Base-by-base conservation (phyloP, 495 filamentous ascomycete species). In the Mycothermus thermophilus region DNA sequence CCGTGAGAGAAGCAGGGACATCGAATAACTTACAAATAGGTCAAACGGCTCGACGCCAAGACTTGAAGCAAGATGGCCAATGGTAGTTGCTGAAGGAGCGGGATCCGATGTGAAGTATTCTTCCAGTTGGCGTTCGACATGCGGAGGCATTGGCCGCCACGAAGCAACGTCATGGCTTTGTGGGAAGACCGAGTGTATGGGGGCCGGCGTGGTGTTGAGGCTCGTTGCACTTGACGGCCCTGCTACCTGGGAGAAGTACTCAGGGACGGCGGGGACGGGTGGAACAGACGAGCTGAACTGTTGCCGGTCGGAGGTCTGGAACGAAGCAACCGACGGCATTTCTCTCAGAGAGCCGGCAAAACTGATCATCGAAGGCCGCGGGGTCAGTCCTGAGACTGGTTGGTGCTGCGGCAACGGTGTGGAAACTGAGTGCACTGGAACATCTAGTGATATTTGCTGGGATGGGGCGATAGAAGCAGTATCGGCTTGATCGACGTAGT, bases 61-160 rank as follows among this genome's bases (percentile, higher is more conserved):
- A n/a, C 47, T 62, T 1, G 59, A 63, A 4, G 63, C 57, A 10
- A 64, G 33, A 38, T 59, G 53, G 33, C 60, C 58, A 2, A 48
- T 59, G 16, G 55, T 46, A 6, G 44, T 53, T 20, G 55, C 41
- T 13, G 39, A 60, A 4, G 63, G 63, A 2, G 51, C 44, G 1
- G 55, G 46, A 15, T 64, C 57, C 27, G 37, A 44, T 5, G 52
- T 47, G 38, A 61, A 67, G 32, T 57, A 66, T n/a, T 59, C 55
- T 25, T 67, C 63, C 11, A 67, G 40, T 7, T 57, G 57, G 2
- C 41, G 35, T 15, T 63, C 41, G 18, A 59, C 59, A 27, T 59
- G 61, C 5, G 40, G 34, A 17, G 58, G 47, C 16, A 67, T 42
- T 26, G 36, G 38, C 1, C n/a, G n/a, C n/a, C n/a, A n/a, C n/a